Base-by-base conservation (phyloP, 2,329 filamentous ascomycete genomes). In the Biscogniauxia marginata region DNA sequence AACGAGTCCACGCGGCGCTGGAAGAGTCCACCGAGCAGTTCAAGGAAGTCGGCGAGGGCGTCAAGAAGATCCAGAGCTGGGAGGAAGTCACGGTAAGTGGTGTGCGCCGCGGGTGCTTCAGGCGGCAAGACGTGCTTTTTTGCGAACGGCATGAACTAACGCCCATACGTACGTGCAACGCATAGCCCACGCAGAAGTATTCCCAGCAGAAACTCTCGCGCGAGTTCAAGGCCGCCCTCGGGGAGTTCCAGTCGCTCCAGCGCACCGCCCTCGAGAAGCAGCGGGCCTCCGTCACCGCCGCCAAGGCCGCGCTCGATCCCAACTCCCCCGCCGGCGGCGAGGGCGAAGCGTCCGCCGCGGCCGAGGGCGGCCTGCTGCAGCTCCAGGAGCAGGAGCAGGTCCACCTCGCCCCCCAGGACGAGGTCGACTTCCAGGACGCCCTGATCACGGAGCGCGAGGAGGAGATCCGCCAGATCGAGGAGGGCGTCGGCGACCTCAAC, bases 381-480 rank as follows among this genome's bases (percentile, higher is more conserved):
- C 77, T 80, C 55, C 81, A 62, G 46, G 82, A 89, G 64, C 84
- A 93, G 67, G 87, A 95, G 65, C 84, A 93, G 64, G 79, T 89
- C 11, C 90, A 91, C 54, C 81, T 98, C 7, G 95, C 93, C 1
- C 84, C 91, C 23, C 95, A 99, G 73, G 88, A 91, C 65, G 96
- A 99, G 70, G 95, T 99, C 46, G 93, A 99, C 71, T 99, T 97
- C 77, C 95, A 99, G 71, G 95, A 99, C 65, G 87, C 89, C 16
- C 80, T 99, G 56, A 99, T 99, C 70, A 88, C 96, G 59, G 93
- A 99, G 79, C 92, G 96, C 53, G 95, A 99, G 74, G 87, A 91
- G 55, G 95, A 99, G 77, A 99, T 99, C 64, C 88, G 93, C 60
- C 96, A 96, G 71, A 99, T 99, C 67, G 95, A 98, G 77, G 93